Percentiles rank a stretch among this genome's conserved stretches.
Conservation (phyloP, 345 rosid species). For the Ailanthus altissimus region DNA sequence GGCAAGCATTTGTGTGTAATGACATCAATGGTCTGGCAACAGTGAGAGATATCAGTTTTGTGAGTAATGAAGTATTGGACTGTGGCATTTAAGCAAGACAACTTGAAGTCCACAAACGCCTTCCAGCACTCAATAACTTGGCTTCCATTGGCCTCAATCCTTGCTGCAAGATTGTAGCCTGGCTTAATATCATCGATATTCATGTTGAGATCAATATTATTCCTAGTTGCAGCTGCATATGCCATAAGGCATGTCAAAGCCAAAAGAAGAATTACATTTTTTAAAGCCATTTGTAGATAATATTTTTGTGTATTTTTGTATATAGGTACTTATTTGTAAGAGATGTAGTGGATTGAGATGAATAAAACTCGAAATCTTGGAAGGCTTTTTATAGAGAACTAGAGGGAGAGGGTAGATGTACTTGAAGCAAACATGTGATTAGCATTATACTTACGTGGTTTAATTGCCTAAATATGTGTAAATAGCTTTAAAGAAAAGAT, state of each 20-base stretch:
- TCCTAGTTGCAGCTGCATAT: constrained; percentile 23
- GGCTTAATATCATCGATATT: constrained; percentile 3
- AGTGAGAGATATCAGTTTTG: constrained; percentile 41
- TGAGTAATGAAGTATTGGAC: constrained; percentile 63
- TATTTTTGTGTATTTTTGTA: not conserved
- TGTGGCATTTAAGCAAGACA: constrained; percentile 64
- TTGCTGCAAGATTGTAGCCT: constrained; percentile 32
- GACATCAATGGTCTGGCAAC: constrained; percentile 59
- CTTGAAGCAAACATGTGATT: not conserved
- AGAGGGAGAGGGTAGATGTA: constrained; percentile 11
- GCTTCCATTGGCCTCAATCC: constrained; percentile 43
- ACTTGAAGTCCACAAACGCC: constrained; percentile 56
- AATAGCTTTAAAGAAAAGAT: too few relatives aligned
- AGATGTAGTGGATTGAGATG: not conserved
- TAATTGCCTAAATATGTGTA: too few relatives aligned
- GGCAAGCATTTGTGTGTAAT: constrained; percentile 76
- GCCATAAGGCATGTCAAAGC: constrained; percentile 24
- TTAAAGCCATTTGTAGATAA: constrained; percentile 20
- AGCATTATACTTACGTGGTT: not conserved
- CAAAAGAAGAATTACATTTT: constrained; percentile 18
- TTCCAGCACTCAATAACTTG: constrained; percentile 59
- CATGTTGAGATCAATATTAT: not conserved
- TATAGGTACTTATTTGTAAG: not conserved
- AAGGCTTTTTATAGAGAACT: constrained; percentile 11
- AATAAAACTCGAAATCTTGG: not conserved